Evolutionary conservation across 495 filamentous ascomycete genomes (phyloP), one percentile per base, ranked within the genome.

Genomic region (Cairneyella variabilis): DNA sequence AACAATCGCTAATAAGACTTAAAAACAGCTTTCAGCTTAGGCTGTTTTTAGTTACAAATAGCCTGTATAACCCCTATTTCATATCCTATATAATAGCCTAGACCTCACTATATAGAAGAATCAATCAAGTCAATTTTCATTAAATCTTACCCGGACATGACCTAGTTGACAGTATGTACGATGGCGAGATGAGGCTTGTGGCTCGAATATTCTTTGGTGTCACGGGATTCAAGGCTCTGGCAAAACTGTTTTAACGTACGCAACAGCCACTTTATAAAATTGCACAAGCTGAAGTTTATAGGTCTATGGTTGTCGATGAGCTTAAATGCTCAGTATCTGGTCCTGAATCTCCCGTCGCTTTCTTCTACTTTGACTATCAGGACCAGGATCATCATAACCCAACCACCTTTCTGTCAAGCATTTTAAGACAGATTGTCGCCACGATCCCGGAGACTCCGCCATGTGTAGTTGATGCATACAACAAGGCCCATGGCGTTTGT

Each of bases 301-400:
- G 44, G 21, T 48, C 44, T 9, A 30, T 30, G 26, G 44, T 48
- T 22, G 20, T 48, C 34, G 44, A 48, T 18, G 5, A 48, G 3
- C 20, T 48, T 18, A 48, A 32, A 16, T 9, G n/a, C 26, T 48
- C 27, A 48, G 11, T 7, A 9, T 28, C 27, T 34, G 26, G 23
- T 4, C 3, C 12, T 4, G 17, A 26, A 17, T 45, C 42, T 22
- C 26, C 23, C 34, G 17, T 48, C 27, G 44, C 44, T 11, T 48
- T 32, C 26, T 48, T 48, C 26, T 48, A 48, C 20, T 48, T 48
- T 18, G 44, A 48, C 20, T 48, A 48, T 48, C 44, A 17, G 12
- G 20, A 48, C 20, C 8, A 34, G 34, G 21, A 34, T 18, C 23
- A 32, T 3, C 44, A 48, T 11, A 16, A 22, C 9, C 44, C 44